phyloP scores from a whole-genome alignment of 805 yeast genomes.

The Teunomyces lycoperdinae region DNA sequence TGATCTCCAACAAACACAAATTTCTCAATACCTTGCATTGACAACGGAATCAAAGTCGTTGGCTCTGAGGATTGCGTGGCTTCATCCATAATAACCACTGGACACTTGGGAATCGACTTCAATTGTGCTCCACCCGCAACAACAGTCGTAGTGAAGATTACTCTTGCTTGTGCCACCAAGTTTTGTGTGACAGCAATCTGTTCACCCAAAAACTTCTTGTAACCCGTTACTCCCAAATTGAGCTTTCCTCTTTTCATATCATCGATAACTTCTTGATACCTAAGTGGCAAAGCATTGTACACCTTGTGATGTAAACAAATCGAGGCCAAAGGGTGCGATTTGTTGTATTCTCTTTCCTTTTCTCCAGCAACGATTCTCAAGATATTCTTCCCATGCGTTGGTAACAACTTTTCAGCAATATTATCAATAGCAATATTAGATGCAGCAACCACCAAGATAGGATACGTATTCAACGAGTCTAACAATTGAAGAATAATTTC shows the following conservation, averaged over 20 bases:
- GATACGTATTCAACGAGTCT: constrained; percentile 53
- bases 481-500: constrained; percentile 52
- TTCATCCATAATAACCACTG: constrained; percentile 76
- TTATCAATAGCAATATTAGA: constrained; percentile 75
- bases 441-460: constrained; percentile 71
- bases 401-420: constrained; percentile 65
- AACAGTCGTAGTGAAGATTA: constrained; percentile 70
- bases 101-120: constrained; percentile 51
- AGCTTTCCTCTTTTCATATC: constrained; percentile 35
- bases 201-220: constrained; percentile 47
- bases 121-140: constrained; percentile 68
- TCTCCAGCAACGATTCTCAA: constrained; percentile 57
- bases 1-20: constrained; percentile 76
- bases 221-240: constrained; percentile 35
- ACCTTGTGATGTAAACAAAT: constrained; percentile 66
- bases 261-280: constrained; percentile 40
- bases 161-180: constrained; percentile 61
- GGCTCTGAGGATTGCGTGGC: constrained; percentile 78
- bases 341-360: constrained; percentile 60
- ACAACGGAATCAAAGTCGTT: constrained; percentile 64
- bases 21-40: constrained; percentile 63
- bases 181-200: constrained; percentile 46
- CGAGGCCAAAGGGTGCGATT: constrained; percentile 53
- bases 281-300: constrained; percentile 45
- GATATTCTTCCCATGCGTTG: constrained; percentile 47